Base-by-base conservation (phyloP, 768 basidiomycete species). In the Nevesoporus exiguus region DNA sequence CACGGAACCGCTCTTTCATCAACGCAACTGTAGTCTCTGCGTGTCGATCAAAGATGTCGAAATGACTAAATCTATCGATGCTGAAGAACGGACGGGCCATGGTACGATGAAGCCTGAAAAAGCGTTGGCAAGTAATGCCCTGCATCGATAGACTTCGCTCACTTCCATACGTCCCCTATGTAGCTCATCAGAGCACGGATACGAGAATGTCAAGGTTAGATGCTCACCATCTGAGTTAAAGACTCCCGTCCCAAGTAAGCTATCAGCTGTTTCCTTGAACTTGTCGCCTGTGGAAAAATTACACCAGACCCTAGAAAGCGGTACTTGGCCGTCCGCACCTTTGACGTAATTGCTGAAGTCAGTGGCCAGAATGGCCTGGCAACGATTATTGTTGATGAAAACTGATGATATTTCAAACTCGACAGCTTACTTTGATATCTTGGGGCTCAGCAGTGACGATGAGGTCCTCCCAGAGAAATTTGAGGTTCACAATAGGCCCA, bases 61-160 rank as follows among this genome's bases (percentile, higher is more conserved):
- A 86, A 62, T 85, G 79, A 43, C 76, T 79, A 49, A 85, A 79
- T 30, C 78, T 72, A 31, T 87, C 85, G 41, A 75, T 76, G 50
- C 67, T 78, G 71, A 90, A 88, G 73, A 88, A 88, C 0, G 86
- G 86, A 0, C 87, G 80, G 0, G 84, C 83, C 73, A 89, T 84
- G 4, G 75, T 61, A 10, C 86, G 81, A 64, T 88, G 85, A 60
- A 85, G 79, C 62, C 85, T 80, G 27, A 7, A 31, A 45, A 42
- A n/a, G 13, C 3, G 21, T 45, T 52, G 42, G 47, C 17, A 19
- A 25, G 8, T 50, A 51, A 14, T 9, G 45, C 31, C 0, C 9
- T 17, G 29, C 24, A 11, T 24, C 14, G 19, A 25, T 7, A 25
- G 9, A 19, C 36, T 24, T 14, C 43, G 24, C 77, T 56, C 60